These are phyloP conservation scores for Gossypium schwendimanii DNA, from an alignment of 441 rosid species.

Conservation along the genomic window DNA sequence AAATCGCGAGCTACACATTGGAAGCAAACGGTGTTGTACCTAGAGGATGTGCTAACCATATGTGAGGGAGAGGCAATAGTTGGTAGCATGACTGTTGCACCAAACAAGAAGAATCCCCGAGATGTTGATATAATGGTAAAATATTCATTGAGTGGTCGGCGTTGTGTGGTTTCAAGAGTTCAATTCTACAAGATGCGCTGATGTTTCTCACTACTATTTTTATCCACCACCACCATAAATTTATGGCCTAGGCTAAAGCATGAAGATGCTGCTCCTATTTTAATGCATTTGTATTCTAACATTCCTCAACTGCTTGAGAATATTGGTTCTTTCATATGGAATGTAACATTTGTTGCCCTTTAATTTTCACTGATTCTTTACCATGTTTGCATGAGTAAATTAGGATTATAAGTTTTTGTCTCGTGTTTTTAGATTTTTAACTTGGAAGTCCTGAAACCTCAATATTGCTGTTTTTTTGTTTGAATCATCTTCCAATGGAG, in stretches of 20 bases:
- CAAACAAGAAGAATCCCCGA: constrained; percentile 85
- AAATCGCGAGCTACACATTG: constrained; percentile 81
- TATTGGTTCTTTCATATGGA: neutral
- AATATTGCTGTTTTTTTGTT: neutral
- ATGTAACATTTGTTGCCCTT: neutral
- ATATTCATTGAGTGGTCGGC: constrained; percentile 64
- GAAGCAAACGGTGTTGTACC: constrained; percentile 93
- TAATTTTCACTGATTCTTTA: neutral
- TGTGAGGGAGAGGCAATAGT: constrained; percentile 81
- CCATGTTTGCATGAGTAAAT: neutral
- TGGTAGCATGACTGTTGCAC: constrained; percentile 87
- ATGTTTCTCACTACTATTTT: neutral
- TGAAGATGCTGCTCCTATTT: neutral
- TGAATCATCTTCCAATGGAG: neutral
- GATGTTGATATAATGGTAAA: constrained; percentile 80
- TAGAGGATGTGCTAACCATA: constrained; percentile 85
- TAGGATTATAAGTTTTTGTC: neutral
- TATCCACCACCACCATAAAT: neutral
- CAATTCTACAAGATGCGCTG: constrained; percentile 86
- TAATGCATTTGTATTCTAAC: neutral
- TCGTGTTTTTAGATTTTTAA: neutral
- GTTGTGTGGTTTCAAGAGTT: constrained; percentile 52
- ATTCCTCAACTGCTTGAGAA: neutral
- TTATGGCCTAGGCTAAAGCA: neutral
- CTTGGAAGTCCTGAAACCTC: neutral